These are phyloP conservation scores for Trichosphaerium sp. DNA, from an alignment of 78 protist species.

Conservation along the genomic window DNA sequence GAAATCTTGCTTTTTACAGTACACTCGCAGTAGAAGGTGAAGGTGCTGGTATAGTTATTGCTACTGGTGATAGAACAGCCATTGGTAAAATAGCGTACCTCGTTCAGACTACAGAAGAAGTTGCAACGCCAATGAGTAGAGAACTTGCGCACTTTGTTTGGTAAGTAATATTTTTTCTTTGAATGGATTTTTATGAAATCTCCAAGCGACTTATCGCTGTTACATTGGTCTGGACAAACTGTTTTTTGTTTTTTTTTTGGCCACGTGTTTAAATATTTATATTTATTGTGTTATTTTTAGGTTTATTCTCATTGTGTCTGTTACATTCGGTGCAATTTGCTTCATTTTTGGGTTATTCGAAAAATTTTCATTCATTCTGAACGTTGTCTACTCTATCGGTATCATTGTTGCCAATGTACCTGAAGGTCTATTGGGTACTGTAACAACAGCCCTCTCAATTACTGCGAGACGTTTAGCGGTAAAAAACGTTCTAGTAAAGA, in stretches of 20 bases:
- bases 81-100: conserved; percentile 51
- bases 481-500: conserved; percentile 71
- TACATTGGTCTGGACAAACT: too few species aligned
- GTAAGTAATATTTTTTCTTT: too few species aligned
- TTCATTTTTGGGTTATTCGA: conserved; percentile 24
- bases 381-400: conserved; percentile 61
- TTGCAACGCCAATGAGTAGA: too few species aligned
- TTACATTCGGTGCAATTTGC: too few species aligned
- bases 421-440: conserved; percentile 90
- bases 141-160: too few species aligned
- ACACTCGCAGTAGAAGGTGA: conserved; percentile 62
- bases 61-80: conserved; percentile 49
- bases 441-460: conserved; percentile 77
- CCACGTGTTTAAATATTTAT: too few species aligned
- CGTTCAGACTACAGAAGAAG: conserved; percentile 4
- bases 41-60: conserved; percentile 35
- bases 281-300: too few species aligned
- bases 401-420: conserved; percentile 88
- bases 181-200: too few species aligned
- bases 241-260: too few species aligned
- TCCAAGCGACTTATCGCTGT: too few species aligned
- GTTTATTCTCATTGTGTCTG: too few species aligned
- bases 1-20: conserved; percentile 61
- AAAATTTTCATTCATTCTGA: conserved; percentile 20
- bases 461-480: conserved; percentile 74